Conservation (phyloP, 1,139 yeast genomes). For the Lodderomyces elongisporus region DNA sequence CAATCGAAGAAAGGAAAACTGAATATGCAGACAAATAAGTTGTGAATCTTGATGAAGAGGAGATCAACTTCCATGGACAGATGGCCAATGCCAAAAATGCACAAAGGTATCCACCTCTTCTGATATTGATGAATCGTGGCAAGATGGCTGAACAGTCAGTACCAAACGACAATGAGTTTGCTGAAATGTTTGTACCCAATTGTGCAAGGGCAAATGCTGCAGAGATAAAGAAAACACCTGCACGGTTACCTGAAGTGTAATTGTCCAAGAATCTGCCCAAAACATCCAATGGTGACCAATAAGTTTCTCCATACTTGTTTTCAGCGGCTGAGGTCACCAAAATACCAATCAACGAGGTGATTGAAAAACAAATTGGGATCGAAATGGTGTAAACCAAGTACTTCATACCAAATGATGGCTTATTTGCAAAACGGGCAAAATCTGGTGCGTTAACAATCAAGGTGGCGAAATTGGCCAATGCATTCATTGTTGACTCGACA, state of each 20-base stretch:
- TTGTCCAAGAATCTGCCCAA: conserved; percentile 60
- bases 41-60: conserved; percentile 72
- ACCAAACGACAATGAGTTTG: conserved; percentile 86
- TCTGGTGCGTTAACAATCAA: conserved; percentile 86
- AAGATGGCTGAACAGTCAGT: conserved; percentile 83
- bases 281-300: conserved; percentile 86
- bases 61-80: conserved; percentile 84
- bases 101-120: conserved; percentile 82
- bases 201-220: conserved; percentile 80
- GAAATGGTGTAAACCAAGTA: conserved; percentile 49
- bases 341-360: conserved; percentile 83
- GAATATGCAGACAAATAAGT: conserved; percentile 83
- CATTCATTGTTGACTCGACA: conserved; percentile 70
- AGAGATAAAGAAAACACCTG: conserved; percentile 80
- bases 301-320: conserved; percentile 60
- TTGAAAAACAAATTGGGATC: conserved; percentile 71
- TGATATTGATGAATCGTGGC: conserved; percentile 70
- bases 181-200: conserved; percentile 87
- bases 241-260: conserved; percentile 55
- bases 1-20: conserved; percentile 80
- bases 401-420: conserved; percentile 37
- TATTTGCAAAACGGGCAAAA: conserved; percentile 74
- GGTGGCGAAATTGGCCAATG: conserved; percentile 83
- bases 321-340: conserved; percentile 80
- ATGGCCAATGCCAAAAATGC: conserved; percentile 72